phyloP scores from a whole-genome alignment of 2,329 filamentous ascomycete species.

The Aspergillus hortae region DNA sequence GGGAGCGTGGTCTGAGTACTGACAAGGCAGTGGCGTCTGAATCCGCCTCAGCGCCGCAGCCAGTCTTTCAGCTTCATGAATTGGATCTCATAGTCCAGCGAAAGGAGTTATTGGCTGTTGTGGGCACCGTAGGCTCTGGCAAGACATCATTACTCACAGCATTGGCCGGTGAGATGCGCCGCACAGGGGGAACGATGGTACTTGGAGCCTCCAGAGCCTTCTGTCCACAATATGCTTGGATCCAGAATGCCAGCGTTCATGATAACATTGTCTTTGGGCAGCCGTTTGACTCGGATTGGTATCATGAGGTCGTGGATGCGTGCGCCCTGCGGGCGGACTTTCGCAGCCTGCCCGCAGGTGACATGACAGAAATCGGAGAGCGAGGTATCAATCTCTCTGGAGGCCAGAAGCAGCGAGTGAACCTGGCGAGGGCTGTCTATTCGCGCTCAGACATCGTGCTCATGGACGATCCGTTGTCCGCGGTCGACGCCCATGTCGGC shows the following conservation, averaged over 20 bases:
- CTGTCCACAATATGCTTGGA: slow-evolving; percentile 87
- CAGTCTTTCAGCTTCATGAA: too few relatives aligned
- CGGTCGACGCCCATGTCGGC: slow-evolving; percentile 49
- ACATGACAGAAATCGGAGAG: slow-evolving; percentile 43
- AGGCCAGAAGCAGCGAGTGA: slow-evolving; percentile 35
- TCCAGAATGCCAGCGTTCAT: slow-evolving; percentile 75
- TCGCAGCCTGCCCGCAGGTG: slow-evolving; percentile 31
- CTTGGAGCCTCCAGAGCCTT: slow-evolving; percentile 1
- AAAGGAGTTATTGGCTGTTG: too few relatives aligned
- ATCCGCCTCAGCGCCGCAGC: too few relatives aligned
- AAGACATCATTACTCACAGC: too few relatives aligned
- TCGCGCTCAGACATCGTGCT: slow-evolving; percentile 57
- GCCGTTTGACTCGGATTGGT: slow-evolving; percentile 17
- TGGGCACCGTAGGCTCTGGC: too few relatives aligned
- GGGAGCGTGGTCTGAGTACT: too few relatives aligned
- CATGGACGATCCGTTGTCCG: slow-evolving; percentile 57
- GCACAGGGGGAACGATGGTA: too few relatives aligned
- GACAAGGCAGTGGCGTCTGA: too few relatives aligned
- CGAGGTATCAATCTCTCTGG: slow-evolving; percentile 47
- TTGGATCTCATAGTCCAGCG: too few relatives aligned
- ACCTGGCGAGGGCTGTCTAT: slow-evolving; percentile 65
- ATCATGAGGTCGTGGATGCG: slow-evolving; percentile 16
- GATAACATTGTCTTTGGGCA: slow-evolving; percentile 83
- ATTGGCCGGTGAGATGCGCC: too few relatives aligned
- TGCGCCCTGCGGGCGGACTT: slow-evolving; percentile 17